phyloP scores from a whole-genome alignment of 768 basidiomycete genomes.

The Xerocomellus intermedius region DNA sequence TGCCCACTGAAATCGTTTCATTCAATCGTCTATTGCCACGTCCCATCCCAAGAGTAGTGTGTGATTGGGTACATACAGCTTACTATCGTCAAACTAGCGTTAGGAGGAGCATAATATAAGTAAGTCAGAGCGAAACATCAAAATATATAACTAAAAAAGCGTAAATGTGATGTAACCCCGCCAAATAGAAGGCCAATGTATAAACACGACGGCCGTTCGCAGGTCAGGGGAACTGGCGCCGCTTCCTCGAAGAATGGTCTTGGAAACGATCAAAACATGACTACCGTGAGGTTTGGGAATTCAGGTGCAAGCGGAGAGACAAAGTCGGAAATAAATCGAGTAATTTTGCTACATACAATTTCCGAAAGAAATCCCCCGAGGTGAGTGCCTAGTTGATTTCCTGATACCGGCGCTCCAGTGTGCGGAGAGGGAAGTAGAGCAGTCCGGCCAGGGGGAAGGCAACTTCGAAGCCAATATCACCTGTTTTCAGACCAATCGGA shows the following conservation, averaged over 20 bases:
- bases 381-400: slow-evolving; percentile 17
- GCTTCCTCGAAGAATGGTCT: slow-evolving; percentile 11
- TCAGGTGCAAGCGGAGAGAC: not conserved
- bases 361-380: not conserved
- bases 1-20: too few relatives aligned
- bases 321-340: slow-evolving; percentile 2
- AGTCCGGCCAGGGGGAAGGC: slow-evolving; percentile 49
- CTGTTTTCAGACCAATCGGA: slow-evolving; percentile 59
- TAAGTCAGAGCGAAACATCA: not conserved
- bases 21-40: not conserved
- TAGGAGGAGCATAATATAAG: slow-evolving; percentile 4
- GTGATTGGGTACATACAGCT: slow-evolving; percentile 2
- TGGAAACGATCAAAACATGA: slow-evolving; percentile 22
- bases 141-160: not conserved
- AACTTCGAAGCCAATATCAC: slow-evolving; percentile 71
- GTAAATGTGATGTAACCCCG: not conserved
- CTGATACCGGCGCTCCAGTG: slow-evolving; percentile 42
- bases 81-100: not conserved
- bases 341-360: slow-evolving; percentile 8
- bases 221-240: not conserved
- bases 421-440: slow-evolving; percentile 56
- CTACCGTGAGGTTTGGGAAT: not conserved
- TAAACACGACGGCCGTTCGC: not conserved
- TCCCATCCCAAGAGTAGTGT: not conserved
- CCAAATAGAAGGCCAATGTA: not conserved